These are phyloP conservation scores for Aspergillus steynii DNA, from an alignment of 495 filamentous ascomycete species.

Conservation along the genomic window DNA sequence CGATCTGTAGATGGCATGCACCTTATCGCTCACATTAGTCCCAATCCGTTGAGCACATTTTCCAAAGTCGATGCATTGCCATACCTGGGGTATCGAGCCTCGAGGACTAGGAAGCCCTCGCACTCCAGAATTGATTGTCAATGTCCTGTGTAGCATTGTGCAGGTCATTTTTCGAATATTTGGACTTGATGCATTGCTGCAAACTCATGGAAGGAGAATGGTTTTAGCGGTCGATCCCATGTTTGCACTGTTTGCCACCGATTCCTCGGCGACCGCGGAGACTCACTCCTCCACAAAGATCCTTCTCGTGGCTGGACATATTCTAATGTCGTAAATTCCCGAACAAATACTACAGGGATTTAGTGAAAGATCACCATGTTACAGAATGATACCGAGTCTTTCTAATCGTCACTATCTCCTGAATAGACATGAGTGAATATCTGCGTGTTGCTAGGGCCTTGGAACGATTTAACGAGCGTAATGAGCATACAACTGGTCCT, in stretches of 20 bases:
- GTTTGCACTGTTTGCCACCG: slow-evolving; percentile 10
- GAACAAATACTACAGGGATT: too few relatives aligned
- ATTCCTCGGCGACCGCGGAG: neutral
- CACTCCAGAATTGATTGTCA: neutral
- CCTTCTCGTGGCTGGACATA: too few relatives aligned
- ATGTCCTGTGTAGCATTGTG: neutral
- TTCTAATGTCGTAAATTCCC: too few relatives aligned
- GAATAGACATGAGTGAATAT: too few relatives aligned
- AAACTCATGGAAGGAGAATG: neutral
- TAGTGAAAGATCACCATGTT: too few relatives aligned
- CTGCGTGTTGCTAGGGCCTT: too few relatives aligned
- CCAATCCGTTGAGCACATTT: neutral
- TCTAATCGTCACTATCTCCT: too few relatives aligned
- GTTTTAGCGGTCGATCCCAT: neutral
- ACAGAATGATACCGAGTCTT: too few relatives aligned
- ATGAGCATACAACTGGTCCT: too few relatives aligned
- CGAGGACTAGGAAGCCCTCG: neutral
- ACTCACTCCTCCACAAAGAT: too few relatives aligned
- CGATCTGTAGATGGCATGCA: neutral
- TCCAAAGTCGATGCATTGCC: neutral
- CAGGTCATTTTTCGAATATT: neutral
- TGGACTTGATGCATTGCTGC: neutral
- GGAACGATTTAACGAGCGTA: too few relatives aligned
- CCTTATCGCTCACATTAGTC: neutral
- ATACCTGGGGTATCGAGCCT: neutral